Evolutionary conservation across 1,139 yeast species (phyloP).

Genomic region (Suhomyces atakaporum): DNA sequence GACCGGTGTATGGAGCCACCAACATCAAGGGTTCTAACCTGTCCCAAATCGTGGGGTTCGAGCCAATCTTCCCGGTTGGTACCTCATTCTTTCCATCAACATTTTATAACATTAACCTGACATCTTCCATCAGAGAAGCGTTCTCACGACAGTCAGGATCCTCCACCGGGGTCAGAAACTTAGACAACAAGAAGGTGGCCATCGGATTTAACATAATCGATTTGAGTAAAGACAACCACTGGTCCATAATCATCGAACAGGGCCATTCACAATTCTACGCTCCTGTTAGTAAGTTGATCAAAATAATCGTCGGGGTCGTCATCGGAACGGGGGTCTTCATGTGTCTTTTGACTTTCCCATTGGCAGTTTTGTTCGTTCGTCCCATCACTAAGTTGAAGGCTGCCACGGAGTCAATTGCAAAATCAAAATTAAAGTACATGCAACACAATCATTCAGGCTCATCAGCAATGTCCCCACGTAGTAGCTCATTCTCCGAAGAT

Average conservation of each 20-base stretch:
- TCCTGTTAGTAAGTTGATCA: constrained; percentile 63
- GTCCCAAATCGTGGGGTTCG: constrained; percentile 32
- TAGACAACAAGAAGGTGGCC: constrained; percentile 52
- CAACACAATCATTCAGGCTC: constrained; percentile 2
- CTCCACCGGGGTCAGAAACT: constrained; percentile 44
- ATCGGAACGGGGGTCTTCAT: constrained; percentile 78
- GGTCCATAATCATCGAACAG: constrained; percentile 82
- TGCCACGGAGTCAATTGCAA: constrained; percentile 71
- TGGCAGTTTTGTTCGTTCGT: constrained; percentile 81
- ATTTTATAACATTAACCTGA: constrained; percentile 30
- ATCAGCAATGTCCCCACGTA: constrained; percentile 2
- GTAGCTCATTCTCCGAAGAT: constrained; percentile 1
- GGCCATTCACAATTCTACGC: constrained; percentile 56
- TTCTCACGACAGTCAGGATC: constrained; percentile 50
- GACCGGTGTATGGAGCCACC: constrained; percentile 25
- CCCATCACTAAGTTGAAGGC: constrained; percentile 81
- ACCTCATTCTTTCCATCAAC: constrained; percentile 28
- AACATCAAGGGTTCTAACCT: constrained; percentile 13
- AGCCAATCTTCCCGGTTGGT: constrained; percentile 37
- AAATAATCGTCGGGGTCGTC: constrained; percentile 76
- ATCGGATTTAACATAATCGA: constrained; percentile 68
- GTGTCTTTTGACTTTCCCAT: constrained; percentile 72
- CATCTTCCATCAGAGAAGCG: constrained; percentile 45
- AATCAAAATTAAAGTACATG: constrained; percentile 22
- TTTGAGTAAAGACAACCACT: constrained; percentile 48